These are phyloP conservation scores for Ophiosphaerella korrae DNA, from an alignment of 2,329 filamentous ascomycete species.

Conservation along the genomic window DNA sequence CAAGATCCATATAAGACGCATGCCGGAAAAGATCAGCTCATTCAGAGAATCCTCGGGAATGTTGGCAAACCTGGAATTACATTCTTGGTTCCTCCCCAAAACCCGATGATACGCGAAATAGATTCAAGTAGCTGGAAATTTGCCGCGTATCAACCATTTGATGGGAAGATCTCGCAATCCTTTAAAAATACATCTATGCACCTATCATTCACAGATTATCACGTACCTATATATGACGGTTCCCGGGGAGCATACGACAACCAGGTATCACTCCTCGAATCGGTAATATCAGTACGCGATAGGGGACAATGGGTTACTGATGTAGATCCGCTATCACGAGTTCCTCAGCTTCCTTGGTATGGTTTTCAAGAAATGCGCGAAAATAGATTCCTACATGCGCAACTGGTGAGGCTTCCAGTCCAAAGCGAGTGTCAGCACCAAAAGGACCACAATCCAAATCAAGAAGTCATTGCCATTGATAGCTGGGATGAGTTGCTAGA, in stretches of 20 bases:
- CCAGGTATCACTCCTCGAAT: background rate
- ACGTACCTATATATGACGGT: conserved; percentile 3
- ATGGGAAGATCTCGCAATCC: background rate
- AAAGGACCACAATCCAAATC: background rate
- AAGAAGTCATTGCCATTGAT: background rate
- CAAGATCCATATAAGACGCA: background rate
- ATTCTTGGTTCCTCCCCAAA: background rate
- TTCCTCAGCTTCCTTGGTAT: too few species aligned
- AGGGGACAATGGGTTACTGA: conserved; percentile 3
- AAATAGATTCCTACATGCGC: too few species aligned
- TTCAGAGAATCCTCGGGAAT: background rate
- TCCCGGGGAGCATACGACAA: background rate
- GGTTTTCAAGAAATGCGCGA: too few species aligned
- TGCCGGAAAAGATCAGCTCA: background rate
- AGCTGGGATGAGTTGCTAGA: background rate
- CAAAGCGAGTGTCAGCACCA: background rate
- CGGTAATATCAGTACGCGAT: conserved; percentile 2
- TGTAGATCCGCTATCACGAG: background rate
- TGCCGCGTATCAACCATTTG: background rate
- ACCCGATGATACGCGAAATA: background rate
- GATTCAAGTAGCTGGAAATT: background rate
- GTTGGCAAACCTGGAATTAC: background rate
- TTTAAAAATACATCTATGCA: conserved; percentile 3
- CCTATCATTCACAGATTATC: conserved; percentile 2
- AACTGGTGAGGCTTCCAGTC: too few species aligned